These are phyloP conservation scores for Yamadazyma oceani DNA, from an alignment of 1,139 yeast species.

Conservation along the genomic window DNA sequence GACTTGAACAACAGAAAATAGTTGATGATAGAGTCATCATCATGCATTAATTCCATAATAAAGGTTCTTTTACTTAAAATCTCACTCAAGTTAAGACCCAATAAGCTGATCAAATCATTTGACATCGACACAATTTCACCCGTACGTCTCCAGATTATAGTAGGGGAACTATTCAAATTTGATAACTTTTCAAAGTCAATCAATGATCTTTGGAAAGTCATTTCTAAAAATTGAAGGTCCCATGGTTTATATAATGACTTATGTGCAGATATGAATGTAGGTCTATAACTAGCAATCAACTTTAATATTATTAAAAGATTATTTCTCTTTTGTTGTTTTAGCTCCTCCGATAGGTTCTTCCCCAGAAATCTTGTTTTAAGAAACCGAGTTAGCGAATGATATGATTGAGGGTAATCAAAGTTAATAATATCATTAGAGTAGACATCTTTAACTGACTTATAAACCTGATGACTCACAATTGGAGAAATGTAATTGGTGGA, in stretches of 20 bases:
- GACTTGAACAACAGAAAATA: constrained; percentile 47
- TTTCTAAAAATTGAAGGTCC: constrained; percentile 64
- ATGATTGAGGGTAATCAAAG: constrained; percentile 67
- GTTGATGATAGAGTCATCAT: constrained; percentile 45
- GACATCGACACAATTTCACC: constrained; percentile 75
- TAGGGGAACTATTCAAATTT: constrained; percentile 61
- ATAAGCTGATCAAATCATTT: constrained; percentile 61
- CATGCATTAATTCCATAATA: constrained; percentile 51
- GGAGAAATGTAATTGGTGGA: constrained; percentile 48
- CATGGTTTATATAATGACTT: constrained; percentile 61
- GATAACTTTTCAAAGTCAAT: constrained; percentile 64
- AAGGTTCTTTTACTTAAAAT: constrained; percentile 53
- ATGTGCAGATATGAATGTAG: constrained; percentile 73
- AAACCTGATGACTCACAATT: constrained; percentile 55
- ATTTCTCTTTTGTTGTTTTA: constrained; percentile 37
- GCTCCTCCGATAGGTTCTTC: constrained; percentile 28
- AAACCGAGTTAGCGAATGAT: constrained; percentile 59
- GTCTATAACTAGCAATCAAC: constrained; percentile 68
- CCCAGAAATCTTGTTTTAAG: constrained; percentile 55
- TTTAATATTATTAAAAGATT: constrained; percentile 57
- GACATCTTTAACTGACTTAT: constrained; percentile 65
- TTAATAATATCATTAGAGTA: constrained; percentile 55
- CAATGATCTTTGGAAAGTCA: constrained; percentile 67
- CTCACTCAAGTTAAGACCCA: constrained; percentile 54
- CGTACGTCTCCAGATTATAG: constrained; percentile 75